Evolutionary conservation across 2,329 filamentous ascomycete species (phyloP).

Genomic region (Colletotrichum sp.): DNA sequence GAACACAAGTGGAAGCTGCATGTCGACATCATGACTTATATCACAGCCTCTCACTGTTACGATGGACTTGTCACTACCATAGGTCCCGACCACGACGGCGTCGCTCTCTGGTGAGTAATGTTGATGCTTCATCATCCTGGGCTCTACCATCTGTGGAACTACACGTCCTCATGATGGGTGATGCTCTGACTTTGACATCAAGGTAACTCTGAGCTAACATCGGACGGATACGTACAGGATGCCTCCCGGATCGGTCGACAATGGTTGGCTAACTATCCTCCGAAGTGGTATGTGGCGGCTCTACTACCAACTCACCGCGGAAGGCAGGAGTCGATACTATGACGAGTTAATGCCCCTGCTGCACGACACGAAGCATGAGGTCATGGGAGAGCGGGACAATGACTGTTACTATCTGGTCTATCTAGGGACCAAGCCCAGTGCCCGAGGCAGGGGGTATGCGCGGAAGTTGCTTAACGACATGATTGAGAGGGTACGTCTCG

Average conservation of each 20-base stretch:
- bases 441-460: constrained; percentile 76
- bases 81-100: constrained; percentile 77
- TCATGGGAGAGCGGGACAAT: constrained; percentile 70
- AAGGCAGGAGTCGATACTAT: constrained; percentile 78
- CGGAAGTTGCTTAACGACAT: constrained; percentile 74
- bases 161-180: background rate
- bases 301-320: constrained; percentile 73
- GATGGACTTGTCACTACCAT: constrained; percentile 77
- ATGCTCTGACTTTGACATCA: background rate
- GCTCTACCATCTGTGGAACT: background rate
- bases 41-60: constrained; percentile 76
- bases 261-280: constrained; percentile 74
- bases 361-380: constrained; percentile 71
- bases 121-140: background rate
- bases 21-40: constrained; percentile 77
- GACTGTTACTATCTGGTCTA: constrained; percentile 85
- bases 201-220: constrained; percentile 6
- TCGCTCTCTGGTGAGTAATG: constrained; percentile 75
- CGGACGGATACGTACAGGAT: constrained; percentile 57
- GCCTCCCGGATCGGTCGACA: constrained; percentile 75
- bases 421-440: constrained; percentile 75
- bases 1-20: constrained; percentile 79
- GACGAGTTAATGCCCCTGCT: constrained; percentile 77
- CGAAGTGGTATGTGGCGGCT: constrained; percentile 81
- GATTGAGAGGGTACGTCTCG: constrained; percentile 61